These are phyloP conservation scores for Aspergillus baeticus DNA, from an alignment of 495 filamentous ascomycete species.

Conservation along the genomic window DNA sequence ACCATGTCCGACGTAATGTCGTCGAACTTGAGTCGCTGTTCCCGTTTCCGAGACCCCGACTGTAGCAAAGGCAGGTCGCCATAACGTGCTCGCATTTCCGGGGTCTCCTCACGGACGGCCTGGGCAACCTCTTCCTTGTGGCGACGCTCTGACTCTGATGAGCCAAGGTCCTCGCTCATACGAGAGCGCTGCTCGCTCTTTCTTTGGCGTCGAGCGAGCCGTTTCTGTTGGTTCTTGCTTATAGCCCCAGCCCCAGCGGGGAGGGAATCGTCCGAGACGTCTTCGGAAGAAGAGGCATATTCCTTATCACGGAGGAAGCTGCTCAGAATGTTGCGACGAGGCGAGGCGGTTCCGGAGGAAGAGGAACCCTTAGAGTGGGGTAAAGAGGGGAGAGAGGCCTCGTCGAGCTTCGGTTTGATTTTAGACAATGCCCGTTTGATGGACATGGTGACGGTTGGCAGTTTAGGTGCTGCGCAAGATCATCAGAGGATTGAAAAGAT, in stretches of 20 bases:
- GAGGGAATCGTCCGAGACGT: conserved; percentile 48
- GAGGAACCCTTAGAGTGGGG: conserved; percentile 4
- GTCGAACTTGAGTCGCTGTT: conserved; percentile 48
- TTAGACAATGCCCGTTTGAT: conserved; percentile 48
- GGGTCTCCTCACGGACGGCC: conserved; percentile 36
- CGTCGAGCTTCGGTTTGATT: conserved; percentile 28
- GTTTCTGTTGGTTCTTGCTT: conserved; percentile 56
- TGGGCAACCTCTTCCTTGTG: conserved; percentile 45
- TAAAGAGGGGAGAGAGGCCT: conserved; percentile 23
- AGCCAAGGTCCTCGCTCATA: conserved; percentile 51
- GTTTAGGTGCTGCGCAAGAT: neutral
- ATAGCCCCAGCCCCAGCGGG: conserved; percentile 23
- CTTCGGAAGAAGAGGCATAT: conserved; percentile 44
- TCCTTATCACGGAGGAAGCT: conserved; percentile 41
- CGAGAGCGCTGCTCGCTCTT: conserved; percentile 44
- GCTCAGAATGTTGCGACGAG: conserved; percentile 42
- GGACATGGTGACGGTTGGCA: conserved; percentile 33
- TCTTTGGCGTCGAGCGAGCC: conserved; percentile 43
- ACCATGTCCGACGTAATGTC: conserved; percentile 54
- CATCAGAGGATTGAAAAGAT: conserved; percentile 23
- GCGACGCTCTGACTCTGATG: conserved; percentile 44
- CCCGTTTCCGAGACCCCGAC: conserved; percentile 34
- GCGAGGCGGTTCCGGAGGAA: conserved; percentile 23
- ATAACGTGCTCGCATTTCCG: conserved; percentile 59
- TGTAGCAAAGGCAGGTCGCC: conserved; percentile 57